Evolutionary conservation across 164 flowering plant genomes (phyloP).

Genomic region (Nelumbo lutea): DNA sequence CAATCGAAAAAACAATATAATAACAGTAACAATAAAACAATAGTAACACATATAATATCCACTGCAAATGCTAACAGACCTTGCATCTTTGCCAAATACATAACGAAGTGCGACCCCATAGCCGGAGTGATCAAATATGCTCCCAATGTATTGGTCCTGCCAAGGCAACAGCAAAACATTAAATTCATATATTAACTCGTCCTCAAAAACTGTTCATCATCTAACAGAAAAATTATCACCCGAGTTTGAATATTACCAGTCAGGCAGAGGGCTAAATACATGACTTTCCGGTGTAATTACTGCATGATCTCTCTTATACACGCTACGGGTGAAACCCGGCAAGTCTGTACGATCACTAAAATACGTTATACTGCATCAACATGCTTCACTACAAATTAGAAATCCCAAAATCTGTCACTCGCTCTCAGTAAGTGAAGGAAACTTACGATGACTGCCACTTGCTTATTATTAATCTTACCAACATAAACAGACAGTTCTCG

Average conservation of each 20-base stretch:
- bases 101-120: slow-evolving; percentile 88
- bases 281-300: slow-evolving; percentile 93
- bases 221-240: not conserved
- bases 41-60: not conserved
- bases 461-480: not conserved
- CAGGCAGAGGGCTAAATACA: slow-evolving; percentile 87
- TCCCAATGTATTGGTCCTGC: slow-evolving; percentile 77
- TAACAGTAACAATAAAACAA: too few species aligned
- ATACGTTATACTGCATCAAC: not conserved
- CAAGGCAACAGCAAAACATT: slow-evolving; percentile 15
- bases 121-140: slow-evolving; percentile 90
- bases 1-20: too few species aligned
- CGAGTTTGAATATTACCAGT: slow-evolving; percentile 47
- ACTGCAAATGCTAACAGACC: slow-evolving; percentile 35
- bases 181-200: not conserved
- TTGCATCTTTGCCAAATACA: slow-evolving; percentile 93
- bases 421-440: too few species aligned
- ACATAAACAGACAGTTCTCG: not conserved
- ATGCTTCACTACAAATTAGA: too few species aligned
- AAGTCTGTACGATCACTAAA: slow-evolving; percentile 46
- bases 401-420: too few species aligned
- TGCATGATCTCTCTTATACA: slow-evolving; percentile 83
- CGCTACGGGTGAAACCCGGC: slow-evolving; percentile 97
- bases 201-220: not conserved
- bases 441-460: too few species aligned